These are phyloP conservation scores for Pythium aquatile DNA, from an alignment of 352 stramenopile genomes.

Conservation along the genomic window DNA sequence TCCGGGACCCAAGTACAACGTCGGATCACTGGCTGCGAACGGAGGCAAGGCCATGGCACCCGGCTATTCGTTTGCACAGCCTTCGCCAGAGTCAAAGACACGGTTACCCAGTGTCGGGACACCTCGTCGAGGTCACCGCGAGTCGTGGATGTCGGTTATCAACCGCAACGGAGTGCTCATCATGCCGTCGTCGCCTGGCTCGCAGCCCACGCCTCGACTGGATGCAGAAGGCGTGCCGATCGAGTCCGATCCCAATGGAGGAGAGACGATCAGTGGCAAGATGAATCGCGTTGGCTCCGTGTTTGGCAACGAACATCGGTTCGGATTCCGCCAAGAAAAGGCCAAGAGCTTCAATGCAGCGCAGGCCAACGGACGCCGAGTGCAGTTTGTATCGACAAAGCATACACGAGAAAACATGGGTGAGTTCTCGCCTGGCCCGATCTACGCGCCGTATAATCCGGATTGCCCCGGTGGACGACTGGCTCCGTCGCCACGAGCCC, in stretches of 20 bases:
- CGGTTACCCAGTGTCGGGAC: slow-evolving; percentile 53
- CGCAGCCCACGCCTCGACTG: slow-evolving; percentile 13
- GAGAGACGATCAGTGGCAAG: slow-evolving; percentile 7
- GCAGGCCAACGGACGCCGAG: slow-evolving; percentile 40
- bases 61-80: slow-evolving; percentile 65
- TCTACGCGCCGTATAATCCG: slow-evolving; percentile 74
- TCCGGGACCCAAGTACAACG: slow-evolving; percentile 84
- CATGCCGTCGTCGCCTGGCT: slow-evolving; percentile 52
- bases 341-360: slow-evolving; percentile 27
- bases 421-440: slow-evolving; percentile 82
- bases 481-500: slow-evolving; percentile 46
- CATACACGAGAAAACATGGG: slow-evolving; percentile 85
- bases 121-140: slow-evolving; percentile 55
- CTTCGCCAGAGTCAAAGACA: slow-evolving; percentile 49
- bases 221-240: slow-evolving; percentile 4
- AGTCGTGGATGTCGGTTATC: slow-evolving; percentile 81
- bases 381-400: slow-evolving; percentile 74
- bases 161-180: slow-evolving; percentile 81
- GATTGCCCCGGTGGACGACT: slow-evolving; percentile 63
- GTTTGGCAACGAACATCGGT: slow-evolving; percentile 77
- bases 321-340: slow-evolving; percentile 53
- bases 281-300: slow-evolving; percentile 33
- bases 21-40: slow-evolving; percentile 51
- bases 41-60: slow-evolving; percentile 50
- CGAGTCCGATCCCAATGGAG: slow-evolving; percentile 3